Evolutionary conservation across 805 yeast genomes (phyloP).

Genomic region (Saturnispora sekii): DNA sequence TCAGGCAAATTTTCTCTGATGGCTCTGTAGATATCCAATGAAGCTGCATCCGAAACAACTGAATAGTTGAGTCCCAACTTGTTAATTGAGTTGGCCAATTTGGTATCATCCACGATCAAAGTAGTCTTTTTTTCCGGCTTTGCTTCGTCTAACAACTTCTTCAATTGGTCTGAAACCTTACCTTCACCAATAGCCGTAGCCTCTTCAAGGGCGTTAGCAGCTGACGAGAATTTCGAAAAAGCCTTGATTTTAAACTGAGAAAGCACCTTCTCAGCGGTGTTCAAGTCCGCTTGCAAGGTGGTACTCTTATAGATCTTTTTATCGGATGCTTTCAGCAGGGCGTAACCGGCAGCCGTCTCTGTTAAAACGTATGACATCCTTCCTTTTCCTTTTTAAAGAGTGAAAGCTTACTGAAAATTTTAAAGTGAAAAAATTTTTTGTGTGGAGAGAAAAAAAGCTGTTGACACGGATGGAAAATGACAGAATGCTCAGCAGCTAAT

Average conservation of each 20-base stretch:
- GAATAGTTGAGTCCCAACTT: constrained; percentile 81
- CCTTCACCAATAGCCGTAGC: constrained; percentile 89
- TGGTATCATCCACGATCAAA: constrained; percentile 88
- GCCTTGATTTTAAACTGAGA: constrained; percentile 90
- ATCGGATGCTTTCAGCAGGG: constrained; percentile 93
- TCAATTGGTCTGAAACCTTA: constrained; percentile 77
- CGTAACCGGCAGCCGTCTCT: constrained; percentile 98
- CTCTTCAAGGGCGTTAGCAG: constrained; percentile 94
- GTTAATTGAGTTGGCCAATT: constrained; percentile 92
- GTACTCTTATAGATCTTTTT: constrained; percentile 89
- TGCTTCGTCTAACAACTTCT: constrained; percentile 63
- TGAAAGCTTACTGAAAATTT: not conserved
- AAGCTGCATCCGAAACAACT: constrained; percentile 90
- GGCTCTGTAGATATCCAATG: constrained; percentile 91
- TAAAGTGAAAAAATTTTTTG: not conserved
- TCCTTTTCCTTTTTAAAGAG: not conserved
- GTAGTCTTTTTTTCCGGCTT: constrained; percentile 78
- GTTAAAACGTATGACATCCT: constrained; percentile 81
- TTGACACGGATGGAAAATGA: not conserved
- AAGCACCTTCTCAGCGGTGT: constrained; percentile 75
- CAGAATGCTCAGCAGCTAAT: not conserved
- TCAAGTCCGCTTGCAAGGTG: constrained; percentile 62
- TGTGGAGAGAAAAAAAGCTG: not conserved
- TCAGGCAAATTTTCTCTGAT: constrained; percentile 91
- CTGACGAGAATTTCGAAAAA: constrained; percentile 87